phyloP scores from a whole-genome alignment of 345 rosid species.

The Pistacia vera region DNA sequence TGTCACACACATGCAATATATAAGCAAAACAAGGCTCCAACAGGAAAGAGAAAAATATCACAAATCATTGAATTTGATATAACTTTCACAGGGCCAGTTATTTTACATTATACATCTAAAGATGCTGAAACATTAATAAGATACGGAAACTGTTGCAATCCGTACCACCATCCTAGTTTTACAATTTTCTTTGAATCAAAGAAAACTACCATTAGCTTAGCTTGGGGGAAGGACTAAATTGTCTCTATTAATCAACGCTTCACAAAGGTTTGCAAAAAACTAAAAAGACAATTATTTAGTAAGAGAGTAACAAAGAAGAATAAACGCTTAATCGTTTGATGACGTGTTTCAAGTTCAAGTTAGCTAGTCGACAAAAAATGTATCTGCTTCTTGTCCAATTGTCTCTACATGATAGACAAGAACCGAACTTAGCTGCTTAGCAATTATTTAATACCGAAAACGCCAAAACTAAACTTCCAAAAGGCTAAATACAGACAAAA shows the following conservation, averaged over 20 bases:
- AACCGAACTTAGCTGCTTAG: not conserved
- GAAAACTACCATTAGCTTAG: not conserved
- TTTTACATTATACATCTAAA: too few species aligned
- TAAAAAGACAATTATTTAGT: not conserved
- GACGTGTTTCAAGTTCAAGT: not conserved
- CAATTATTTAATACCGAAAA: not conserved
- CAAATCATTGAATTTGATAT: too few species aligned
- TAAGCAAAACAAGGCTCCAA: too few species aligned
- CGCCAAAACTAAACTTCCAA: not conserved
- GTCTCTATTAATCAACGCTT: not conserved
- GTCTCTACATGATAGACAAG: not conserved
- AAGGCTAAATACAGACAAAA: too few species aligned
- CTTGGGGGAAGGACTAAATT: not conserved
- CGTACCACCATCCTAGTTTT: too few species aligned
- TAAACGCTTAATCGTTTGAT: not conserved
- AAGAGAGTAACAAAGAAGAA: not conserved
- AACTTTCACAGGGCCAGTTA: too few species aligned
- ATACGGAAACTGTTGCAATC: too few species aligned
- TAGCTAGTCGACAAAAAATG: not conserved
- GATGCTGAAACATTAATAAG: too few species aligned
- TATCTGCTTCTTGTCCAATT: not conserved
- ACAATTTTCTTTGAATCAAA: too few species aligned
- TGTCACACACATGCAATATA: too few species aligned
- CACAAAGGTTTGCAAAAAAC: not conserved
- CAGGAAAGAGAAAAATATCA: not conserved